Base-by-base conservation (phyloP, 2,329 filamentous ascomycete genomes). In the Exophiala lecanii-corni region DNA sequence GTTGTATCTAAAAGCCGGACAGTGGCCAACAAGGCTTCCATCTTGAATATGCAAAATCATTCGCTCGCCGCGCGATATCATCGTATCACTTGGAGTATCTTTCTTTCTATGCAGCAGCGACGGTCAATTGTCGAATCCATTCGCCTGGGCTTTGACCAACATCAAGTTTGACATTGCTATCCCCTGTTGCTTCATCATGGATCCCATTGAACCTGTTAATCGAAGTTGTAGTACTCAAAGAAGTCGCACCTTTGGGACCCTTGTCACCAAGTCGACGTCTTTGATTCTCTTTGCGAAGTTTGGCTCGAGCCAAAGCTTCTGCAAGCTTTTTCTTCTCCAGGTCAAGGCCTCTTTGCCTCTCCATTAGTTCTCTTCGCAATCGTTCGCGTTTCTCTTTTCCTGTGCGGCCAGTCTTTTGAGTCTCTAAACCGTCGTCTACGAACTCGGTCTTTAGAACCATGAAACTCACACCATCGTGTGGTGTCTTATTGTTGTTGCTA, bases 391-490 rank as follows among this genome's bases (percentile, higher is more conserved):
- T 64, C 30, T 70, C 66, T 60, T 68, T 57, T 53, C 69, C 60
- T 55, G 68, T 59, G 53, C 72, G 55, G 59, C 73, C 60, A 64
- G 72, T 59, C 54, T 71, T 62, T 43, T 63, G 59, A 50, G 64
- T 44, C 57, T 67, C 57, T 45, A 68, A 43, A 68, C 75, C 50
- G 73, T 92, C 89, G 50, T 86, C 82, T 0, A 96, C 86, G 82
- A 89, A 97, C 39, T 88, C 81, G 9, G 95, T 77, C 39, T 81
- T 79, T 49, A 81, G 74, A 36, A 98, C 78, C 74, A 85, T 88
- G 65, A 86, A 97, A 61, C 89, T 95, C 62, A 95, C 78, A 2
- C 89, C 89, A 55, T 94, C 89, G 59, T 96, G 89, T 10, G 72
- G 73, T 17, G 75, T 77, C 5, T 80, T 84, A 15, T 40, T 41